phyloP scores from a whole-genome alignment of 306 rosid species.

The Cicer yamashitae region DNA sequence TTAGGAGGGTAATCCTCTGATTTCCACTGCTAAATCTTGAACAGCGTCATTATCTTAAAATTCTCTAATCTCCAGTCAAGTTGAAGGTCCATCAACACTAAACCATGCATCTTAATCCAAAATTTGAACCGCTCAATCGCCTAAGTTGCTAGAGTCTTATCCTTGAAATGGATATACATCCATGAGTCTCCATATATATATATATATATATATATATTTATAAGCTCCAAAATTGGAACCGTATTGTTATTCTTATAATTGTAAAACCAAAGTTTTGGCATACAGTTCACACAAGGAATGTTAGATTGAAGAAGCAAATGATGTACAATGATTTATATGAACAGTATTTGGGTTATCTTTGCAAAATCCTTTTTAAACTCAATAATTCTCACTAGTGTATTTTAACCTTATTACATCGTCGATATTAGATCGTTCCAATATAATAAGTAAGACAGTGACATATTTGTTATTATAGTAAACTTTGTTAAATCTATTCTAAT shows the following conservation, averaged over 20 bases:
- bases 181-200: too few relatives aligned
- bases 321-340: slow-evolving; percentile 35
- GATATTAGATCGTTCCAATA: too few relatives aligned
- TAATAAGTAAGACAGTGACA: too few relatives aligned
- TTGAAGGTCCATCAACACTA: slow-evolving; percentile 47
- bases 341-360: slow-evolving; percentile 28
- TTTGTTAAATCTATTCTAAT: too few relatives aligned
- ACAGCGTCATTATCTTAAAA: slow-evolving; percentile 2
- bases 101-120: slow-evolving; percentile 39
- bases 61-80: slow-evolving; percentile 48
- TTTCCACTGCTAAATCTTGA: too few relatives aligned
- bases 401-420: too few relatives aligned
- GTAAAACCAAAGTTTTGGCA: slow-evolving; percentile 48
- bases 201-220: too few relatives aligned
- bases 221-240: slow-evolving; percentile 59
- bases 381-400: neutral
- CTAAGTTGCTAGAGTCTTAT: too few relatives aligned
- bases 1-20: too few relatives aligned
- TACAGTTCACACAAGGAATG: slow-evolving; percentile 45
- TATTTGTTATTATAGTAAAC: too few relatives aligned
- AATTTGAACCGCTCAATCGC: neutral
- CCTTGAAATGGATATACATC: too few relatives aligned
- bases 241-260: slow-evolving; percentile 32
- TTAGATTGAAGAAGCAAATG: slow-evolving; percentile 28
- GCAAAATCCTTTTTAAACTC: neutral